Percentiles rank a stretch among this genome's conserved stretches.
Conservation (phyloP, 1,139 yeast genomes). For the Saccharomyces hybrid region DNA sequence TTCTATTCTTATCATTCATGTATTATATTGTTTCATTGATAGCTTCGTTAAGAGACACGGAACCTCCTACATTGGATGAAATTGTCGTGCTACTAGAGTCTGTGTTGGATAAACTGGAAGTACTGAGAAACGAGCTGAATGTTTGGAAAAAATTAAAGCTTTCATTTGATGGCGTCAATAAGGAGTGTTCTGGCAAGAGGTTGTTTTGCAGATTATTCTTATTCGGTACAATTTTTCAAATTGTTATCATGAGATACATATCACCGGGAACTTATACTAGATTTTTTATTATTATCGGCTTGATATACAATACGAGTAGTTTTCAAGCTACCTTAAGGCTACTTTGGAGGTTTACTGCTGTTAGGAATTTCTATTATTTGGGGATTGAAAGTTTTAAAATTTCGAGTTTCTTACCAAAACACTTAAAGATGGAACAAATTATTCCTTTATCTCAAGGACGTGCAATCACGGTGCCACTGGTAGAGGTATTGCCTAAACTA, state of each 20-base stretch:
- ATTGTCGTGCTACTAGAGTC: slow-evolving; percentile 24
- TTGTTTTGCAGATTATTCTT: slow-evolving; percentile 1
- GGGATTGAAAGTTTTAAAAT: slow-evolving; percentile 7
- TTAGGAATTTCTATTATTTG: slow-evolving; percentile 15
- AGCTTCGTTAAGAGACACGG: slow-evolving; percentile 17
- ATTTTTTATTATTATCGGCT: slow-evolving; percentile 6
- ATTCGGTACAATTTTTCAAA: slow-evolving; percentile 13
- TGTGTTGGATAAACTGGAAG: slow-evolving; percentile 21
- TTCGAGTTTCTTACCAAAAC: not conserved
- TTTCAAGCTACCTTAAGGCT: slow-evolving; percentile 23
- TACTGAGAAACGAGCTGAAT: slow-evolving; percentile 14
- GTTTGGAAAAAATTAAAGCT: slow-evolving; percentile 4
- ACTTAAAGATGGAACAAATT: slow-evolving; percentile 1
- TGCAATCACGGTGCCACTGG: not conserved
- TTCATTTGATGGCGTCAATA: not conserved
- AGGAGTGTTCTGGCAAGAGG: not conserved
- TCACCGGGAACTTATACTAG: slow-evolving; percentile 11
- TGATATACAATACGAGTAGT: slow-evolving; percentile 24
- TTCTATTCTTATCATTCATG: slow-evolving; percentile 13
- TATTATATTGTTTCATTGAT: slow-evolving; percentile 20
- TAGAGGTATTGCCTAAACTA: not conserved
- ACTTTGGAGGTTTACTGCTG: slow-evolving; percentile 23
- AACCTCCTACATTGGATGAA: slow-evolving; percentile 31
- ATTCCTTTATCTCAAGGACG: slow-evolving; percentile 4
- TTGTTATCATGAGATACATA: slow-evolving; percentile 9